phyloP scores from a whole-genome alignment of 495 filamentous ascomycete genomes.

The Lasiosphaeria miniovina region DNA sequence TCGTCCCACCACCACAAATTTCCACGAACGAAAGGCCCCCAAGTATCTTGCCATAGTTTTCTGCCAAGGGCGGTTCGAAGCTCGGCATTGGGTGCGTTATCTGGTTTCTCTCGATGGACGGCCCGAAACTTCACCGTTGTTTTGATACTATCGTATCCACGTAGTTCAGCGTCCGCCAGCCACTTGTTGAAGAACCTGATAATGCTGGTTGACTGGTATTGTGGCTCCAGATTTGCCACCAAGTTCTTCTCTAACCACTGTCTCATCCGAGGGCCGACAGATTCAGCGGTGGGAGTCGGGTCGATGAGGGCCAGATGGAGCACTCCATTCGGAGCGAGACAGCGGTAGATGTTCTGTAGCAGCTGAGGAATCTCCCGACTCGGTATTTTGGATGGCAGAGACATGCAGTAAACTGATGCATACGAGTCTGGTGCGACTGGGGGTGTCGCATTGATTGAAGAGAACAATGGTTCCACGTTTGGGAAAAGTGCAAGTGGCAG shows the following conservation, averaged over 20 bases:
- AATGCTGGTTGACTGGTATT: conserved; percentile 45
- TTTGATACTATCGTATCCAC: conserved; percentile 31
- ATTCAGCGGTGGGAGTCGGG: conserved; percentile 39
- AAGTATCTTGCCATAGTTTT: conserved; percentile 45
- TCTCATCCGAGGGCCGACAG: conserved; percentile 43
- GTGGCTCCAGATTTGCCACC: conserved; percentile 41
- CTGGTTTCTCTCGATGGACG: conserved; percentile 15
- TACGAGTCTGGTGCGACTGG: conserved; percentile 36
- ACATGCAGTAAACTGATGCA: conserved; percentile 32
- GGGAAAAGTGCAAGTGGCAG: conserved; percentile 35
- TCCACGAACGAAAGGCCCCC: conserved; percentile 44
- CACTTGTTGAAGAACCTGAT: conserved; percentile 41
- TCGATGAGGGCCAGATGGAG: conserved; percentile 48
- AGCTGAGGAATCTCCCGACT: conserved; percentile 37
- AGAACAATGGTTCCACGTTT: conserved; percentile 35
- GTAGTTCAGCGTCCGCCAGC: conserved; percentile 40
- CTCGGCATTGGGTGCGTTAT: conserved; percentile 24
- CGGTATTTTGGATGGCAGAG: conserved; percentile 36
- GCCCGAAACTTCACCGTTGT: conserved; percentile 37
- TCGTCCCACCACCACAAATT: conserved; percentile 54
- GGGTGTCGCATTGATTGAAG: conserved; percentile 30
- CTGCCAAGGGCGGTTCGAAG: conserved; percentile 38
- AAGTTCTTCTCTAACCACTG: conserved; percentile 49
- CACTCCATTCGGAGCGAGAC: conserved; percentile 34
- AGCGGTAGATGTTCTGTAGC: conserved; percentile 38